Evolutionary conservation across 108 stramenopile species (phyloP), one percentile per base, ranked within the genome.

Genomic region (Discostella pseudostelligera): DNA sequence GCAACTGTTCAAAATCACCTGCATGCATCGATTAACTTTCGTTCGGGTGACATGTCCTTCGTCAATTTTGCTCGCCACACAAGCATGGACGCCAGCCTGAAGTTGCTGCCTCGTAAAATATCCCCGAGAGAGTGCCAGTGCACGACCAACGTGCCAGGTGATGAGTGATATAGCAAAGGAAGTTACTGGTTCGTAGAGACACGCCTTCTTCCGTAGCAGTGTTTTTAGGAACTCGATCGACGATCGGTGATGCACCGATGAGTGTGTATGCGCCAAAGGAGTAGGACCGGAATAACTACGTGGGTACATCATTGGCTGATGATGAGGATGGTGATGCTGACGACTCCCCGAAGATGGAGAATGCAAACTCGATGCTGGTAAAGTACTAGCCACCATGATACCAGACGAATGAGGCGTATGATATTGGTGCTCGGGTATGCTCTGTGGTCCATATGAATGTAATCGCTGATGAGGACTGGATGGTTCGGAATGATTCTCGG

Each of bases 1-100:
- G 70, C 93, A 94, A 20, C 83, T 85, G 76, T 94, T 94, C 58
- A 94, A 78, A 39, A 94, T 94, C 35, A 94, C 89, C 63, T 94
- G 93, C 92, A 94, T 94, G 77, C 93, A 94, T 17, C 93, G 76
- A 64, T 94, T 94, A 12, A 94, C 93, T 47, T 90, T 94, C 21
- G 93, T 94, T 29, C 93, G 66, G 16, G 93, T 94, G 65, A 94
- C 90, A 19, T 65, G 76, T 14, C 89, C 87, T 8, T 79, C 69
- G 11, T 89, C 81, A 55, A 94, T 94, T 60, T 90, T 90, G 20
- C 60, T 40, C 22, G 85, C 76, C 10, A 94, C 89, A 56, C 87
- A 88, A 4, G 86, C 70, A 64, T 94, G 93, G 1, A 94, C 93
- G 10, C 93, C 89, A 0, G 85, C 76, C 70, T 94, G 93, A 10